Conservation (phyloP, 1,139 yeast species). For the Yamadazyma sp. region DNA sequence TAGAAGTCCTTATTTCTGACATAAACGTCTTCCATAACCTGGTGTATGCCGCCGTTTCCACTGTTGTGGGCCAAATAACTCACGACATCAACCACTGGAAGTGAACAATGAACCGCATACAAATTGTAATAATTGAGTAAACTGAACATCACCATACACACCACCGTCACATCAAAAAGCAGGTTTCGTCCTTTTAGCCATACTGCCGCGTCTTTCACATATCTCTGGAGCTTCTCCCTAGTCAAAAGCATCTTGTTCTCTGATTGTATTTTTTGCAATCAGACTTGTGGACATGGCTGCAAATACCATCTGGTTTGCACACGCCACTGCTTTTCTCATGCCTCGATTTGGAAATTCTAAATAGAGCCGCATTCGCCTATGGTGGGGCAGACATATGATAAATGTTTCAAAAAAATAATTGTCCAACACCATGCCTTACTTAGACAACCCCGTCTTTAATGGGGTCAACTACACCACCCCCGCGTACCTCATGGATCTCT, state of each 20-base stretch:
- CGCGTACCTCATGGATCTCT: conserved; percentile 9
- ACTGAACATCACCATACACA: conserved; percentile 1
- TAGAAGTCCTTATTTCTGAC: conserved; percentile 22
- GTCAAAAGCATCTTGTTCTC: not conserved
- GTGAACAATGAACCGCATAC: conserved; percentile 1
- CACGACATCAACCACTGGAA: conserved; percentile 9
- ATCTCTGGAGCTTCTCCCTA: not conserved
- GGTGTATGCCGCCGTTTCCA: not conserved
- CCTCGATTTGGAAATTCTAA: not conserved
- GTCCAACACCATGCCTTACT: conserved; percentile 1
- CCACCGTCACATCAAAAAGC: not conserved
- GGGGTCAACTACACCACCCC: conserved; percentile 11
- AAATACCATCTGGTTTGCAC: not conserved
- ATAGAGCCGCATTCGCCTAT: not conserved
- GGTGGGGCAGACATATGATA: not conserved
- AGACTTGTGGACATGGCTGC: not conserved
- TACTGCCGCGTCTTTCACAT: too few species aligned
- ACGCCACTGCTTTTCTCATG: not conserved
- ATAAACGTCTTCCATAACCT: conserved; percentile 20
- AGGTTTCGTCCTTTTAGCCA: not conserved
- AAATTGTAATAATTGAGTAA: conserved; percentile 4
- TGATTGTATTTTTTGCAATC: not conserved
- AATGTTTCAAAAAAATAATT: not conserved
- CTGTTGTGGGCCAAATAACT: conserved; percentile 1
- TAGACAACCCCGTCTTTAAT: conserved; percentile 5